These are phyloP conservation scores for Globomyces pollinis-pini DNA, from an alignment of 192 early-diverging fungal species.

Conservation along the genomic window DNA sequence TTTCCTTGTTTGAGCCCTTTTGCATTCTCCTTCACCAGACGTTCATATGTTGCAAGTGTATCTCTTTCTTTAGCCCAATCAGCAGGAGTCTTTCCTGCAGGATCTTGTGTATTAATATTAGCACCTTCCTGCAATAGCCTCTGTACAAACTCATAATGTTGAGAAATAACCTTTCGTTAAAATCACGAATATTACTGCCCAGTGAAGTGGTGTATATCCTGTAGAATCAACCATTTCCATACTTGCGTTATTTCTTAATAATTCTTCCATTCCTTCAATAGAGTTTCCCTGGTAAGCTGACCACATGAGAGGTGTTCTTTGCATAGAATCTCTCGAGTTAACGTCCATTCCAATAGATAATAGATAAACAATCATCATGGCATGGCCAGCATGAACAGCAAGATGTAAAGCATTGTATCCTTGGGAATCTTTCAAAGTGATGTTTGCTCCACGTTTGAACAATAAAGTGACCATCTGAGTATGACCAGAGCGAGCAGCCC, in stretches of 20 bases:
- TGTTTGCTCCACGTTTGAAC: slow-evolving; percentile 69
- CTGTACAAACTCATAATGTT: slow-evolving; percentile 43
- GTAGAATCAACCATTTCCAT: slow-evolving; percentile 61
- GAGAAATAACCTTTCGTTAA: too few species aligned
- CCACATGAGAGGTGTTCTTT: slow-evolving; percentile 93
- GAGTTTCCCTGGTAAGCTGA: slow-evolving; percentile 80
- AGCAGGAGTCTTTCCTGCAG: slow-evolving; percentile 67
- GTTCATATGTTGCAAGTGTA: slow-evolving; percentile 31
- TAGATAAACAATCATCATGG: slow-evolving; percentile 68
- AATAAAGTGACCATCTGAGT: slow-evolving; percentile 66
- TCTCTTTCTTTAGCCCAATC: slow-evolving; percentile 74
- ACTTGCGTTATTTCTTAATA: slow-evolving; percentile 63
- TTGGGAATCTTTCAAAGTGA: slow-evolving; percentile 63
- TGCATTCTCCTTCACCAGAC: slow-evolving; percentile 16
- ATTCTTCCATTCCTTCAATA: slow-evolving; percentile 53
- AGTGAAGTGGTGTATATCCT: slow-evolving; percentile 83
- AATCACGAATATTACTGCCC: too few species aligned
- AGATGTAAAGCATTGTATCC: slow-evolving; percentile 89
- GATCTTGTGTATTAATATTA: slow-evolving; percentile 55
- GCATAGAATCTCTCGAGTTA: slow-evolving; percentile 64
- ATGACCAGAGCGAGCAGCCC: slow-evolving; percentile 78
- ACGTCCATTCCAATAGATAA: slow-evolving; percentile 64
- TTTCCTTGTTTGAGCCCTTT: not conserved
- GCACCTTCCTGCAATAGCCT: slow-evolving; percentile 70
- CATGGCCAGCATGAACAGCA: slow-evolving; percentile 74